These are phyloP conservation scores for Nothophoma quercina DNA, from an alignment of 2,329 filamentous ascomycete species.

Conservation along the genomic window DNA sequence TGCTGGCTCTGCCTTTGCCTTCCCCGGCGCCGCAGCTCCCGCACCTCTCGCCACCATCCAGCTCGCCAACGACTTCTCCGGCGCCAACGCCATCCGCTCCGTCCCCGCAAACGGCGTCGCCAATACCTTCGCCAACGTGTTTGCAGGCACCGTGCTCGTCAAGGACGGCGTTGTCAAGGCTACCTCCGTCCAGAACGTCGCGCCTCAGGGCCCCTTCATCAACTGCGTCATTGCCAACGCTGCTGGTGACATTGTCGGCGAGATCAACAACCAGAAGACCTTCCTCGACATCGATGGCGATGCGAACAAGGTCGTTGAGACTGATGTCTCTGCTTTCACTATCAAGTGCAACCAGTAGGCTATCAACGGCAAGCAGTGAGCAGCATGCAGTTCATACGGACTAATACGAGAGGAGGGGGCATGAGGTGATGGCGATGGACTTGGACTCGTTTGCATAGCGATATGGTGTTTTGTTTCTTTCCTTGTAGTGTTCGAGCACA, in stretches of 20 bases:
- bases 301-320: constrained; percentile 16
- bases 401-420: neutral
- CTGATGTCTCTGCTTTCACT: constrained; percentile 26
- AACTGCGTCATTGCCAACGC: constrained; percentile 22
- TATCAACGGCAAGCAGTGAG: neutral
- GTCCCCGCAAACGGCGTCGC: constrained; percentile 16
- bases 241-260: neutral
- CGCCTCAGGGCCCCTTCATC: constrained; percentile 10
- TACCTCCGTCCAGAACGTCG: constrained; percentile 25
- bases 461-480: constrained; percentile 5
- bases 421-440: neutral
- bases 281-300: constrained; percentile 27
- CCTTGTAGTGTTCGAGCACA: constrained; percentile 4
- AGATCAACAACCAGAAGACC: constrained; percentile 23
- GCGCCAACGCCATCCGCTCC: constrained; percentile 16
- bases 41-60: constrained; percentile 18
- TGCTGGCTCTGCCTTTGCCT: constrained; percentile 23
- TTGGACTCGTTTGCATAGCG: constrained; percentile 15
- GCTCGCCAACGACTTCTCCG: constrained; percentile 29
- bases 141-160: constrained; percentile 21
- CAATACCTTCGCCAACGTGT: constrained; percentile 16
- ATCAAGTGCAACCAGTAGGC: constrained; percentile 18
- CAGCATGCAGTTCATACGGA: too few species aligned
- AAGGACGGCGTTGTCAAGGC: constrained; percentile 21
- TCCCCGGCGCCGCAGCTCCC: constrained; percentile 17